phyloP scores from a whole-genome alignment of 768 basidiomycete genomes.

The Fomitopsis pulvina region DNA sequence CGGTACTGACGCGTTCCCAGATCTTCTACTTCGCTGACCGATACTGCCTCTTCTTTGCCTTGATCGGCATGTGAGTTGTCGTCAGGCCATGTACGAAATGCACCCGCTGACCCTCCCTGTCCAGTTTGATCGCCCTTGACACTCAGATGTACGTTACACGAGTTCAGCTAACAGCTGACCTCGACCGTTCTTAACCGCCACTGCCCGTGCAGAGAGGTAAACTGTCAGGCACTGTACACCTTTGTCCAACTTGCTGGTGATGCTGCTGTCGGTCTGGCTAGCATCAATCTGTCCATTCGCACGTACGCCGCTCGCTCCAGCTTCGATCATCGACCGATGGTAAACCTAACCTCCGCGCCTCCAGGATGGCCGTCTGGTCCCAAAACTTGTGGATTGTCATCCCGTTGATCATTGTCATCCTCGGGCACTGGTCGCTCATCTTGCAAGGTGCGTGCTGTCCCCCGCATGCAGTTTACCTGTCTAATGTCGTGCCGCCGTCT shows the following conservation, averaged over 20 bases:
- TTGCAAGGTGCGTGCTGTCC: slow-evolving; percentile 41
- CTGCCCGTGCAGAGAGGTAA: slow-evolving; percentile 24
- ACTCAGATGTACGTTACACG: slow-evolving; percentile 22
- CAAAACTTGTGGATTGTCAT: slow-evolving; percentile 47
- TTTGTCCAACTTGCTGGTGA: slow-evolving; percentile 41
- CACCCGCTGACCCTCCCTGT: neutral
- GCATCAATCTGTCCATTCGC: slow-evolving; percentile 40
- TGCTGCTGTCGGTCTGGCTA: slow-evolving; percentile 37
- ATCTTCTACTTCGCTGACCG: slow-evolving; percentile 40
- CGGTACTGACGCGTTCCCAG: slow-evolving; percentile 15
- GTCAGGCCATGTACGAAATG: neutral
- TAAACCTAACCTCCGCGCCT: neutral
- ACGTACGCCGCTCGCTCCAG: slow-evolving; percentile 25
- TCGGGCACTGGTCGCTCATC: slow-evolving; percentile 68
- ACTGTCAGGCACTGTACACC: slow-evolving; percentile 41
- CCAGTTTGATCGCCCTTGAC: slow-evolving; percentile 32
- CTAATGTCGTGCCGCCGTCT: neutral
- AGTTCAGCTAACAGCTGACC: neutral
- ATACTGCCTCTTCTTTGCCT: slow-evolving; percentile 36
- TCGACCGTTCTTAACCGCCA: neutral
- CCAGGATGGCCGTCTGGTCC: slow-evolving; percentile 60
- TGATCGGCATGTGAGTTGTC: slow-evolving; percentile 40
- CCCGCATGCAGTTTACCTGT: neutral
- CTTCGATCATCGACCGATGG: too few relatives aligned
- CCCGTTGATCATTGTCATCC: slow-evolving; percentile 44